phyloP scores from a whole-genome alignment of 2,329 filamentous ascomycete genomes.

The Sporothrix protearum region DNA sequence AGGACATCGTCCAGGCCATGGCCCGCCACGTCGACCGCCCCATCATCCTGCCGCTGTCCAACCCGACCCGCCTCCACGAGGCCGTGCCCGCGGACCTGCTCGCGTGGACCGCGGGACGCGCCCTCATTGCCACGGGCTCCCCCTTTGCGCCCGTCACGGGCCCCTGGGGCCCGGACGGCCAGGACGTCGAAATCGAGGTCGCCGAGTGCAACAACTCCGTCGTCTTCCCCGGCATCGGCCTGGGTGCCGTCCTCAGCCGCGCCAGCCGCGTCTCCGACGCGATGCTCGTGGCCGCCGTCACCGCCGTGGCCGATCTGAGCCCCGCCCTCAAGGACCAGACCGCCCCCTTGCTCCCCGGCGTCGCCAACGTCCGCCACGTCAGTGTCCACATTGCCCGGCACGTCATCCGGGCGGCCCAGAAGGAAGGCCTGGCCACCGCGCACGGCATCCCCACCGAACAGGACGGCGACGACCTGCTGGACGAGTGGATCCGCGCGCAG shows the following conservation, averaged over 20 bases:
- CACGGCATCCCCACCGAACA: conserved; percentile 56
- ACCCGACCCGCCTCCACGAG: conserved; percentile 80
- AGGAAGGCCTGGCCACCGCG: conserved; percentile 65
- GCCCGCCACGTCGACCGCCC: conserved; percentile 66
- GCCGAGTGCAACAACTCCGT: conserved; percentile 89
- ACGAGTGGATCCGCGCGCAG: conserved; percentile 71
- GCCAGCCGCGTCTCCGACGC: conserved; percentile 65
- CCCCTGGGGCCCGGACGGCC: conserved; percentile 48
- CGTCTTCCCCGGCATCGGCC: conserved; percentile 80
- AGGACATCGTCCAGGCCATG: conserved; percentile 73
- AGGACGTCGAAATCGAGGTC: conserved; percentile 45
- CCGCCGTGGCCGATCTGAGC: conserved; percentile 66
- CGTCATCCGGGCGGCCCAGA: conserved; percentile 68
- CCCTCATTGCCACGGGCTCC: conserved; percentile 76
- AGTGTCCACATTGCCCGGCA: conserved; percentile 73
- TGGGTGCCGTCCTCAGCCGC: conserved; percentile 71
- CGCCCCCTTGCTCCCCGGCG: conserved; percentile 70
- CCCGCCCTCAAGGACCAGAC: conserved; percentile 63
- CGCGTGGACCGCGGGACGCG: conserved; percentile 73
- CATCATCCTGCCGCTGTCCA: conserved; percentile 78
- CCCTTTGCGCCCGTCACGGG: conserved; percentile 72
- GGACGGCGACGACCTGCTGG: conserved; percentile 53
- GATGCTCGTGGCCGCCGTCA: conserved; percentile 78
- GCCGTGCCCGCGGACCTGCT: conserved; percentile 73
- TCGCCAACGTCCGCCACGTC: conserved; percentile 68